Evolutionary conservation across 192 early-diverging fungal genomes (phyloP).

Genomic region (Coemansia sp.): DNA sequence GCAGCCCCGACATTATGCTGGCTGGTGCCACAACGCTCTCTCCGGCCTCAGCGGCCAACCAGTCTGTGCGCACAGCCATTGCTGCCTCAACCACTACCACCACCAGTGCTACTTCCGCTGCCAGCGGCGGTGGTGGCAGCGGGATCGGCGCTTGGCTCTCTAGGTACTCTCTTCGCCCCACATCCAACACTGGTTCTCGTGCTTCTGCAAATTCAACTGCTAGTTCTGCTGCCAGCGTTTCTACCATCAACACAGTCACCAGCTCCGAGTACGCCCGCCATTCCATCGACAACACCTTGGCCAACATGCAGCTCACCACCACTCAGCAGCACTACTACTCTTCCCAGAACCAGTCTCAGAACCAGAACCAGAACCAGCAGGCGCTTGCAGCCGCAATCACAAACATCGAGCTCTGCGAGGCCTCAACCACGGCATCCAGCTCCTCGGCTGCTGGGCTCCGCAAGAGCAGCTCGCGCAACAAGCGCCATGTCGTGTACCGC

Average conservation of each 20-base stretch:
- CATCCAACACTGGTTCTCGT: slow-evolving; percentile 27
- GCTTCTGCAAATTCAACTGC: slow-evolving; percentile 40
- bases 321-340: slow-evolving; percentile 9
- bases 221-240: slow-evolving; percentile 34
- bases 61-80: slow-evolving; percentile 5
- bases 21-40: neutral
- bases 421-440: slow-evolving; percentile 16
- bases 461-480: slow-evolving; percentile 18
- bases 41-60: neutral
- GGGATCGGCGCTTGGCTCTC: slow-evolving; percentile 50
- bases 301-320: slow-evolving; percentile 31
- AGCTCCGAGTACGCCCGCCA: slow-evolving; percentile 42
- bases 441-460: slow-evolving; percentile 9
- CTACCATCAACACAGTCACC: slow-evolving; percentile 29
- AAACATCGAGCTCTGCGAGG: slow-evolving; percentile 46
- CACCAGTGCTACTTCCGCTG: slow-evolving; percentile 6
- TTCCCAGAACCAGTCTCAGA: neutral
- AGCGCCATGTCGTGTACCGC: slow-evolving; percentile 42
- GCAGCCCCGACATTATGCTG: neutral
- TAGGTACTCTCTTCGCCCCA: slow-evolving; percentile 40
- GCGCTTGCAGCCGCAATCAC: slow-evolving; percentile 51
- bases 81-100: slow-evolving; percentile 1
- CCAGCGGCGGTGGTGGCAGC: slow-evolving; percentile 18
- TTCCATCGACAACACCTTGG: slow-evolving; percentile 51
- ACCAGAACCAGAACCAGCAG: slow-evolving; percentile 13